Evolutionary conservation across 192 early-diverging fungal genomes (phyloP).

Genomic region (Coemansia sp.): DNA sequence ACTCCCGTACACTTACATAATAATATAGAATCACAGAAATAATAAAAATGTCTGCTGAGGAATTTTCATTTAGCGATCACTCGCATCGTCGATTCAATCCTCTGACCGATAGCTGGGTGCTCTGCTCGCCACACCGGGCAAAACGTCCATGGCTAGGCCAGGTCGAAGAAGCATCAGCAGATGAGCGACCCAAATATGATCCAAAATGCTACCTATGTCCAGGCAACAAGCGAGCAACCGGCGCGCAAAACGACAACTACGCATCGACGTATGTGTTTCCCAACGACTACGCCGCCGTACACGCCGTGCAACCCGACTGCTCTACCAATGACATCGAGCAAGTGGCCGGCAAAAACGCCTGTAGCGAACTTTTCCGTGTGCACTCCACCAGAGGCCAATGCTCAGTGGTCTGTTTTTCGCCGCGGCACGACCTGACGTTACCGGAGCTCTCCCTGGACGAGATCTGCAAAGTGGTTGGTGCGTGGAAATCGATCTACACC

Average conservation of each 20-base stretch:
- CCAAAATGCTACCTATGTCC: conserved; percentile 86
- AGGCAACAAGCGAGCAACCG: conserved; percentile 76
- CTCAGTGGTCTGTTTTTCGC: conserved; percentile 92
- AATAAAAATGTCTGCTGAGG: conserved; percentile 5
- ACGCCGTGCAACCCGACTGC: conserved; percentile 55
- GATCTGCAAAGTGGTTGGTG: conserved; percentile 66
- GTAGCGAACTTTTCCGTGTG: conserved; percentile 55
- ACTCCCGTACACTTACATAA: neutral
- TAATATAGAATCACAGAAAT: neutral
- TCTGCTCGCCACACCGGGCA: conserved; percentile 96
- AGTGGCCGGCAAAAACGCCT: conserved; percentile 18
- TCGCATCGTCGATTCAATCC: conserved; percentile 89
- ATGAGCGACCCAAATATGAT: conserved; percentile 65
- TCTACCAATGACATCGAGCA: conserved; percentile 10
- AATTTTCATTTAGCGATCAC: conserved; percentile 51
- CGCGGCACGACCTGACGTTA: conserved; percentile 83
- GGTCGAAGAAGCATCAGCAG: conserved; percentile 55
- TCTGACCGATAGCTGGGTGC: conserved; percentile 86
- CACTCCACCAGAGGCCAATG: conserved; percentile 73
- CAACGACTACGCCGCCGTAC: conserved; percentile 94
- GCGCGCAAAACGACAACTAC: conserved; percentile 76
- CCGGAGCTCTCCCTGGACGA: conserved; percentile 75
- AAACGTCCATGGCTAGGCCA: conserved; percentile 91
- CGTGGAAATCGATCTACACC: conserved; percentile 71
- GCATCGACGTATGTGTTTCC: conserved; percentile 77